Percentiles rank a stretch among this genome's conserved stretches.
Evolutionary conservation across 495 filamentous ascomycete genomes (phyloP).

Genomic region (Venustampulla echinocandica): DNA sequence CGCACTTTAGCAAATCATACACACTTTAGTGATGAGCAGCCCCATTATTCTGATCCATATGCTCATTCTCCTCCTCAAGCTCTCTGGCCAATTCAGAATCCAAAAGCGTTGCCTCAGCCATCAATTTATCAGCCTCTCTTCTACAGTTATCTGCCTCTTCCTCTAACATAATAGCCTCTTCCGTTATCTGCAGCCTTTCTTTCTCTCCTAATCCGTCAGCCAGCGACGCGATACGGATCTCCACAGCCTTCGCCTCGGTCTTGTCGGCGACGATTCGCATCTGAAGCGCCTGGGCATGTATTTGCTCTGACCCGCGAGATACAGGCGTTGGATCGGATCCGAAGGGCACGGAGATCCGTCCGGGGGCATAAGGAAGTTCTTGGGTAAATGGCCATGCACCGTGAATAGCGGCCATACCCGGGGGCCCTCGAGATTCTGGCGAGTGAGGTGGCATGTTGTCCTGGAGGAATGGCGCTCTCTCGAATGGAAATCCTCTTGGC

Average conservation of each 20-base stretch:
- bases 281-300: constrained; percentile 7
- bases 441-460: no score
- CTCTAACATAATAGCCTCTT: constrained; percentile 11
- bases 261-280: background rate
- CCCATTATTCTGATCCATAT: no score
- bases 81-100: constrained; percentile 15
- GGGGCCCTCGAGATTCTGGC: background rate
- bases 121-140: constrained; percentile 15
- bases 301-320: constrained; percentile 6
- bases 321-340: background rate
- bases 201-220: constrained; percentile 2
- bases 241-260: constrained; percentile 7
- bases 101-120: constrained; percentile 13
- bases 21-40: no score
- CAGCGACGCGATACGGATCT: constrained; percentile 2
- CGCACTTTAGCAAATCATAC: no score
- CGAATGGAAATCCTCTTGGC: background rate
- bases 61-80: constrained; percentile 5
- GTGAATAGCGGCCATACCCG: constrained; percentile 9
- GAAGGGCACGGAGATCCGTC: background rate
- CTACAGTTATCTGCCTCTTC: constrained; percentile 16
- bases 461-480: background rate
- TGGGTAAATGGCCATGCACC: constrained; percentile 11
- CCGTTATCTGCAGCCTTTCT: constrained; percentile 6
- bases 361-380: constrained; percentile 3